A percentile compares a stretch with the other conserved stretches of the same genome.
Conservation (phyloP, 306 rosid genomes). For the Nissolia schottii region DNA sequence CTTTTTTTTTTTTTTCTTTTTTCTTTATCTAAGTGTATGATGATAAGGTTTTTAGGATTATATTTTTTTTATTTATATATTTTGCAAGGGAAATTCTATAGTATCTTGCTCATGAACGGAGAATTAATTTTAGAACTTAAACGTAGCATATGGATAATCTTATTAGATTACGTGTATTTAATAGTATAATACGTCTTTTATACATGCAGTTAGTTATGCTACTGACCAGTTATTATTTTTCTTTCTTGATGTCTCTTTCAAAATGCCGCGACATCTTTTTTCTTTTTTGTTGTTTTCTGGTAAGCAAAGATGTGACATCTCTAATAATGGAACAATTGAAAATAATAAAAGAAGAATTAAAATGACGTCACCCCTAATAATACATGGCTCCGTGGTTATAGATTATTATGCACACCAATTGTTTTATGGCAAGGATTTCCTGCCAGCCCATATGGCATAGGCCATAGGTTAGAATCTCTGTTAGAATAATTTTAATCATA, state of each 20-base stretch:
- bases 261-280: not conserved
- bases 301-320: constrained; percentile 14
- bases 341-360: not conserved
- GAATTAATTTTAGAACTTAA: not conserved
- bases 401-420: not conserved
- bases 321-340: not conserved
- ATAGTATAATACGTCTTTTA: not conserved
- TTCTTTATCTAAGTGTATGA: not conserved
- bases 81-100: no score
- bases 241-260: not conserved
- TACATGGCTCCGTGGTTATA: not conserved
- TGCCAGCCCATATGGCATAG: not conserved
- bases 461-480: not conserved
- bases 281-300: not conserved
- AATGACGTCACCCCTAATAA: not conserved
- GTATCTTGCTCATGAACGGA: no score
- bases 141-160: not conserved
- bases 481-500: not conserved
- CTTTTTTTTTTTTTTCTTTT: not conserved
- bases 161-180: not conserved
- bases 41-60: no score
- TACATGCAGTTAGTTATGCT: not conserved
- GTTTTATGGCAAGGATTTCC: not conserved
- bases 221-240: not conserved
- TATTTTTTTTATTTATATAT: no score